These are phyloP conservation scores for Alternaria incomplexa DNA, from an alignment of 2,329 filamentous ascomycete species.

Conservation along the genomic window DNA sequence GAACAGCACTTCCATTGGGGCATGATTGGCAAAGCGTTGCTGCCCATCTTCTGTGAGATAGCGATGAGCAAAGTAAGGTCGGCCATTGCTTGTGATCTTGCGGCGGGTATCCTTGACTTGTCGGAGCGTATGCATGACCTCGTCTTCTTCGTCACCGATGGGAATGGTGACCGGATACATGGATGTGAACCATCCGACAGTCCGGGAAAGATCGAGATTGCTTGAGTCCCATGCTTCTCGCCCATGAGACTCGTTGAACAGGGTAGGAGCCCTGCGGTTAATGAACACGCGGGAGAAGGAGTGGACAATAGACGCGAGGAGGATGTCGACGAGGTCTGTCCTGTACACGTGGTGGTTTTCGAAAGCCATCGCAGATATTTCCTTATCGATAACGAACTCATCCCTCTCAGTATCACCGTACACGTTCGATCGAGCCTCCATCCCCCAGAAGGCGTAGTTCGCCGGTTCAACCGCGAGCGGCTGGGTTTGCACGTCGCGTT, in stretches of 20 bases:
- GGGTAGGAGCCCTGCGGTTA: slow-evolving; percentile 57
- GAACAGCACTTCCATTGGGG: slow-evolving; percentile 65
- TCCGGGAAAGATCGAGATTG: slow-evolving; percentile 60
- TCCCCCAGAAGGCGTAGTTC: slow-evolving; percentile 39
- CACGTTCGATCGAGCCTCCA: slow-evolving; percentile 33
- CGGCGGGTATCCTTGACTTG: slow-evolving; percentile 61
- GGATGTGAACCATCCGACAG: slow-evolving; percentile 67
- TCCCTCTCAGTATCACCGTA: slow-evolving; percentile 42
- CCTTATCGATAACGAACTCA: slow-evolving; percentile 29
- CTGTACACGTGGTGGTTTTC: slow-evolving; percentile 52
- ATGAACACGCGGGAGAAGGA: slow-evolving; percentile 64
- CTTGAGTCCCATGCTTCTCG: slow-evolving; percentile 52
- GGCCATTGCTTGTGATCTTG: slow-evolving; percentile 53
- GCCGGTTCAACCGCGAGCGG: slow-evolving; percentile 21
- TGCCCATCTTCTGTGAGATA: slow-evolving; percentile 38
- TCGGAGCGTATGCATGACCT: slow-evolving; percentile 60
- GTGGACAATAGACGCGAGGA: slow-evolving; percentile 61
- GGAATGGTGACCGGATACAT: slow-evolving; percentile 59
- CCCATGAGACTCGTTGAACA: slow-evolving; percentile 54
- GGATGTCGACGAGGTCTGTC: slow-evolving; percentile 61
- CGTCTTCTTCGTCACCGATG: slow-evolving; percentile 53
- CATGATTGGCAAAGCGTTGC: slow-evolving; percentile 46
- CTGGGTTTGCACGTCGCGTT: slow-evolving; percentile 13
- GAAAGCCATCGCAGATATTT: slow-evolving; percentile 28
- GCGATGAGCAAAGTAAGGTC: slow-evolving; percentile 56